Percentiles rank a stretch among this genome's conserved stretches.
Evolutionary conservation across 2,329 filamentous ascomycete genomes (phyloP).

Genomic region (Myriosclerotinia curreyana): DNA sequence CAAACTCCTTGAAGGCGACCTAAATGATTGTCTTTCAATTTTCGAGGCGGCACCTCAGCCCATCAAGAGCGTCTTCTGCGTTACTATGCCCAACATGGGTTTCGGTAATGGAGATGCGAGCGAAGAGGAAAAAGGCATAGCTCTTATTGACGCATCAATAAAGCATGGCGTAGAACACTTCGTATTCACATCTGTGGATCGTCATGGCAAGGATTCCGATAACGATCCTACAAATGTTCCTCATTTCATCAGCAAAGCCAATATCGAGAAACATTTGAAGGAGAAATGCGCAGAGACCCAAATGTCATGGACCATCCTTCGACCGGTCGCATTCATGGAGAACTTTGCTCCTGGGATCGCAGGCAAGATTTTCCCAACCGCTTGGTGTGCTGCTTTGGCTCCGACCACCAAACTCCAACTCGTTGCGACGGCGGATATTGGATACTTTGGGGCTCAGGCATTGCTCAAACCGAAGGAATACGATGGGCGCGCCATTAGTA

Average conservation of each 20-base stretch:
- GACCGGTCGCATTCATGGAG: slow-evolving; percentile 57
- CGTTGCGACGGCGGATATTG: slow-evolving; percentile 46
- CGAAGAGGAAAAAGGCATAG: slow-evolving; percentile 50
- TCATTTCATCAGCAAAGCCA: slow-evolving; percentile 54
- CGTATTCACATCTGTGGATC: slow-evolving; percentile 57
- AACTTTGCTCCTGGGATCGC: slow-evolving; percentile 37
- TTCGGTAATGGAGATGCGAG: slow-evolving; percentile 28
- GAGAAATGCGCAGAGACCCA: slow-evolving; percentile 42
- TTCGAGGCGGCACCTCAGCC: slow-evolving; percentile 43
- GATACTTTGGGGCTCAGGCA: slow-evolving; percentile 46
- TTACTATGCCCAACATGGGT: slow-evolving; percentile 40
- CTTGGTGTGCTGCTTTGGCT: slow-evolving; percentile 36
- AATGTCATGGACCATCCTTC: slow-evolving; percentile 56
- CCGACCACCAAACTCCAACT: slow-evolving; percentile 42
- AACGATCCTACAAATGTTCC: slow-evolving; percentile 49
- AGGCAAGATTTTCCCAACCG: slow-evolving; percentile 36
- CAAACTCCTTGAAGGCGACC: slow-evolving; percentile 54
- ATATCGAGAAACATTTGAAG: slow-evolving; percentile 55
- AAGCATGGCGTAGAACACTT: slow-evolving; percentile 52
- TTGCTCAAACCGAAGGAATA: slow-evolving; percentile 43
- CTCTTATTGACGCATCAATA: slow-evolving; percentile 50
- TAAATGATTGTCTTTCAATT: slow-evolving; percentile 50
- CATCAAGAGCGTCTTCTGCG: slow-evolving; percentile 61
- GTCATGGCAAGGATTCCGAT: slow-evolving; percentile 47
- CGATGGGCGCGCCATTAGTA: slow-evolving; percentile 41